Percentiles rank a stretch among this genome's conserved stretches.
Conservation (phyloP, 371 early-diverging fungal species). For the Apophysomyces variabilis region DNA sequence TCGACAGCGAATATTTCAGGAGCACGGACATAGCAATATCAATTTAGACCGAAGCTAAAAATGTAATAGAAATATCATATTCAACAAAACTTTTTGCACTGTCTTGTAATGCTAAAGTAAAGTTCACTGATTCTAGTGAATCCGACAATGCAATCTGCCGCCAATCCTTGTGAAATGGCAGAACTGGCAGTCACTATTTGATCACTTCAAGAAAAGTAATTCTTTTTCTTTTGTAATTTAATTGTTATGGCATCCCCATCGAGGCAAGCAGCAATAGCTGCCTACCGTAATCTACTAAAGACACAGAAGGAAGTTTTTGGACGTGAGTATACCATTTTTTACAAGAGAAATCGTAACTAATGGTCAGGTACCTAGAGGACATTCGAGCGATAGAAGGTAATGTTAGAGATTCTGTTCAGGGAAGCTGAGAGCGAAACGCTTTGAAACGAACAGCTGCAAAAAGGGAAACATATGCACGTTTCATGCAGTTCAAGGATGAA, state of each 20-base stretch:
- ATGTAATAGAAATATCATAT: no score
- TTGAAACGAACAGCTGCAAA: constrained; percentile 35
- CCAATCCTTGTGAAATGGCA: neutral
- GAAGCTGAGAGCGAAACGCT: neutral
- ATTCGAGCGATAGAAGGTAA: constrained; percentile 40
- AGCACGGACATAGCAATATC: no score
- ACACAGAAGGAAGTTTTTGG: constrained; percentile 50
- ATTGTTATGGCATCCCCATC: constrained; percentile 28
- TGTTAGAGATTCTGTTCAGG: neutral
- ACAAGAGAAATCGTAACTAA: neutral
- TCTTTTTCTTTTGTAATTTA: neutral
- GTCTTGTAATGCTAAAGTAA: no score
- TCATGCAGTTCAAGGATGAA: constrained; percentile 51
- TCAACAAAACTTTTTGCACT: no score
- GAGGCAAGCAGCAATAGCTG: constrained; percentile 44
- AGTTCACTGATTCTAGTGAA: no score
- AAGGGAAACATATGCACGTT: constrained; percentile 45
- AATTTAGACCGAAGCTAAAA: no score
- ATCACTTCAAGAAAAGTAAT: neutral
- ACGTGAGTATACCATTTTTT: constrained; percentile 22
- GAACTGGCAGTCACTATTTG: neutral
- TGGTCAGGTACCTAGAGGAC: constrained; percentile 29
- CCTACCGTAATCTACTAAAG: constrained; percentile 45
- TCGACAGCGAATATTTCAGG: no score
- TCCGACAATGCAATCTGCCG: no score